phyloP scores from a whole-genome alignment of 2,329 filamentous ascomycete genomes.

The Alternaria angustiovoidea region DNA sequence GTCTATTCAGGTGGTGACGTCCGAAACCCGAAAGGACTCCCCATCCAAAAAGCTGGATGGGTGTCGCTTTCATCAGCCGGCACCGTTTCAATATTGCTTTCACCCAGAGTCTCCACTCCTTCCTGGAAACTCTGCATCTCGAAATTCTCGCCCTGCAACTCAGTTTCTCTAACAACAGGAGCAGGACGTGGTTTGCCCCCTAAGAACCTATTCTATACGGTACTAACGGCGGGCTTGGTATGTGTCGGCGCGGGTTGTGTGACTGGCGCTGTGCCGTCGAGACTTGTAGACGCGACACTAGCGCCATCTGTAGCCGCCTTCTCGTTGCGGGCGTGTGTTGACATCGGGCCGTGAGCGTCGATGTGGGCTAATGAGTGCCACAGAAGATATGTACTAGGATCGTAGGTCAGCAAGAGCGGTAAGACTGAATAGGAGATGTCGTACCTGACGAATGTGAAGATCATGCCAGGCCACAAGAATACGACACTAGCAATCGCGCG shows the following conservation, averaged over 20 bases:
- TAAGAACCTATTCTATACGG: neutral
- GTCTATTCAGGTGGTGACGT: neutral
- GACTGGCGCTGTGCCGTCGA: neutral
- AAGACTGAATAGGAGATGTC: neutral
- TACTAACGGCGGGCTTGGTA: neutral
- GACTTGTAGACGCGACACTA: neutral
- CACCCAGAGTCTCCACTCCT: neutral
- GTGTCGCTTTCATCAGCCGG: neutral
- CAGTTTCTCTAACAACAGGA: neutral
- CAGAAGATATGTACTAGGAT: constrained; percentile 48
- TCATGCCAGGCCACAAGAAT: constrained; percentile 62
- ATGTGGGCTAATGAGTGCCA: constrained; percentile 52
- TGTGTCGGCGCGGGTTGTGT: neutral
- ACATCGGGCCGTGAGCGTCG: constrained; percentile 51
- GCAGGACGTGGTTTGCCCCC: neutral
- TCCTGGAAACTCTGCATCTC: neutral
- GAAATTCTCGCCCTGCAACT: neutral
- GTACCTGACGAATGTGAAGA: constrained; percentile 59
- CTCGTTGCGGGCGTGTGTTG: constrained; percentile 44
- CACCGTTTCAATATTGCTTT: neutral
- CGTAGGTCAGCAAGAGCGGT: neutral
- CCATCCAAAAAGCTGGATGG: neutral
- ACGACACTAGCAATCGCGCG: constrained; percentile 61
- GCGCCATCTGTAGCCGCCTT: neutral
- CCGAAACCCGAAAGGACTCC: neutral